phyloP scores from a whole-genome alignment of 345 rosid species.

The Clausena lansium region DNA sequence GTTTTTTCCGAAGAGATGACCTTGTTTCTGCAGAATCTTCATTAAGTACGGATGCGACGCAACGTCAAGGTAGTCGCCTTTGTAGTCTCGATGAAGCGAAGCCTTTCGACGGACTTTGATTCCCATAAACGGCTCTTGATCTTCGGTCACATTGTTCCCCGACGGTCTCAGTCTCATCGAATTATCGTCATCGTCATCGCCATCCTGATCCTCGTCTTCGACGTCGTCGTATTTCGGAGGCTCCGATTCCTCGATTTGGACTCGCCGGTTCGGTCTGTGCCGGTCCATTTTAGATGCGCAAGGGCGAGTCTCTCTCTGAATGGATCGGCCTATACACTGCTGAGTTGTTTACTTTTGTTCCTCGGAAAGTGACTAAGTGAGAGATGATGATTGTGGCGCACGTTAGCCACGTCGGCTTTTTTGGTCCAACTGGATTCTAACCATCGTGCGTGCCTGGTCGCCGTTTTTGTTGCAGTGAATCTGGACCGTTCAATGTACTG shows the following conservation, averaged over 20 bases:
- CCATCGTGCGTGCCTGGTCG: neutral
- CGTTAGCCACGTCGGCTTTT: constrained; percentile 5
- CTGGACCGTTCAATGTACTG: neutral
- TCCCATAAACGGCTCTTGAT: constrained; percentile 88
- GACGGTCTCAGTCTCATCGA: constrained; percentile 33
- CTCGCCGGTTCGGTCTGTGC: constrained; percentile 35
- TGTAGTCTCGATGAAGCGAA: constrained; percentile 68
- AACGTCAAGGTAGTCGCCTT: constrained; percentile 88
- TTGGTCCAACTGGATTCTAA: neutral
- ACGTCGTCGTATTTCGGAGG: constrained; percentile 36
- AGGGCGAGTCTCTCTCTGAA: constrained; percentile 18
- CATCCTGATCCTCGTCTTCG: constrained; percentile 35
- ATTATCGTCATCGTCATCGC: constrained; percentile 23
- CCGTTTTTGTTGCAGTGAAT: neutral
- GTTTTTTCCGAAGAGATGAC: constrained; percentile 25
- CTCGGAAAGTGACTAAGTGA: neutral
- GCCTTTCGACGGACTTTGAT: constrained; percentile 77
- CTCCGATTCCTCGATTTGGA: constrained; percentile 48
- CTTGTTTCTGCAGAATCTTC: constrained; percentile 84
- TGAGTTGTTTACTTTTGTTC: neutral
- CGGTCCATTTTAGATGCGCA: constrained; percentile 34
- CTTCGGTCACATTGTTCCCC: constrained; percentile 51
- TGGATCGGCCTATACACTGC: neutral
- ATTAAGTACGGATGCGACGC: constrained; percentile 61
- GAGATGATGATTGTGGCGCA: neutral